Evolutionary conservation across 225 moss, liverwort and hornwort species (phyloP).

Genomic region (Pseudoscleropodium purum): DNA sequence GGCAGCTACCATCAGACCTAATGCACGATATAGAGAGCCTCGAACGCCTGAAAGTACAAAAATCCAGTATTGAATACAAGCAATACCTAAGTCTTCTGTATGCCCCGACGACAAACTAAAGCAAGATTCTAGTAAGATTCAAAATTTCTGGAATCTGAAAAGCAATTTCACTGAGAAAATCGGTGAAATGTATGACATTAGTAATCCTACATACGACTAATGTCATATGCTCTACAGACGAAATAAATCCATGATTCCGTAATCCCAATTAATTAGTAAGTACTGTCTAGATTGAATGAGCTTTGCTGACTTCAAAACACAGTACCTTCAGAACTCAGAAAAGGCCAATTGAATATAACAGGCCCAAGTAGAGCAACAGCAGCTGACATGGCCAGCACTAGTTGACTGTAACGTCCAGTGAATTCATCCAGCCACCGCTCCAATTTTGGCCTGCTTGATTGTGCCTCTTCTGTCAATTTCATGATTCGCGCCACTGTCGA

Average conservation of each 20-base stretch:
- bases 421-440: conserved; percentile 98
- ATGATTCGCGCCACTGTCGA: conserved; percentile 97
- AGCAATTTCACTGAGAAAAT: neutral
- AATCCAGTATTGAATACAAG: neutral
- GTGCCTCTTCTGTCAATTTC: conserved; percentile 89
- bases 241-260: neutral
- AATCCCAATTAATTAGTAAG: neutral
- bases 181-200: neutral
- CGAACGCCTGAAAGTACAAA: conserved; percentile 63
- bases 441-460: conserved; percentile 74
- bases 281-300: neutral
- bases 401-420: conserved; percentile 86
- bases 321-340: conserved; percentile 66
- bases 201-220: neutral
- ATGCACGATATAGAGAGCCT: conserved; percentile 88
- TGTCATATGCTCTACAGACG: neutral
- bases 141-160: neutral
- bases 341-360: conserved; percentile 86
- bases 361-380: conserved; percentile 86
- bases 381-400: conserved; percentile 73
- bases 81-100: neutral
- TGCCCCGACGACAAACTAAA: neutral
- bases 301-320: neutral
- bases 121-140: neutral
- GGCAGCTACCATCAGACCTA: conserved; percentile 97